These are phyloP conservation scores for Dactylellina haptotyla DNA, from an alignment of 2,329 filamentous ascomycete species.

Conservation along the genomic window DNA sequence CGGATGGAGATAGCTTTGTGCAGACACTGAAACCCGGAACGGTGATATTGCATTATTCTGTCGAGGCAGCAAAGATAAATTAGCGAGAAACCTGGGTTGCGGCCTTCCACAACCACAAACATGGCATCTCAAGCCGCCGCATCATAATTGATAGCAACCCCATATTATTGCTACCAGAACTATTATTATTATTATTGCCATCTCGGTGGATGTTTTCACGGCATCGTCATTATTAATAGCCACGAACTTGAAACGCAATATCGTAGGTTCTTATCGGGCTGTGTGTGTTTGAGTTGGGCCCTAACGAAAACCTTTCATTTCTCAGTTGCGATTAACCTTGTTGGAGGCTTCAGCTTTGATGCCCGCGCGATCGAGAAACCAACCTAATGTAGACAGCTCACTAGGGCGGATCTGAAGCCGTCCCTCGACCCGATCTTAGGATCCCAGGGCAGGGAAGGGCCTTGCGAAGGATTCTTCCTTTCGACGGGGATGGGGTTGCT, in stretches of 20 bases:
- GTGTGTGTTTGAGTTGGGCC: neutral
- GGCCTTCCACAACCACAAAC: neutral
- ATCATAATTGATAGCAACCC: too few species aligned
- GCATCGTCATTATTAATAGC: slow-evolving; percentile 22
- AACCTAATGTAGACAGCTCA: neutral
- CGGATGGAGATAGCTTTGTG: slow-evolving; percentile 11
- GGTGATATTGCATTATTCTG: neutral
- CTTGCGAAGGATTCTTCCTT: slow-evolving; percentile 12
- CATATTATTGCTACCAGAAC: neutral
- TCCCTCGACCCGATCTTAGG: neutral
- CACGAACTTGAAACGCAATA: slow-evolving; percentile 9
- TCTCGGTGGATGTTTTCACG: slow-evolving; percentile 9
- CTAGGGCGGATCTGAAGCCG: too few species aligned
- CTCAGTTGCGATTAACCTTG: too few species aligned
- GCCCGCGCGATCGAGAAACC: neutral
- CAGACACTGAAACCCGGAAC: slow-evolving; percentile 29
- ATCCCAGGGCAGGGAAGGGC: neutral
- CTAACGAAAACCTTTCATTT: neutral
- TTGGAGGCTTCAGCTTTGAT: neutral
- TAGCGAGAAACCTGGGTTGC: neutral
- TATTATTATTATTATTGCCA: slow-evolving; percentile 1
- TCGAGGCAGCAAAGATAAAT: neutral
- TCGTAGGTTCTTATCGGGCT: neutral
- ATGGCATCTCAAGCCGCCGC: slow-evolving; percentile 24
- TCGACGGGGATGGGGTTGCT: slow-evolving; percentile 19